phyloP scores from a whole-genome alignment of 2,329 filamentous ascomycete species.

The Hyphodiscus sp. region DNA sequence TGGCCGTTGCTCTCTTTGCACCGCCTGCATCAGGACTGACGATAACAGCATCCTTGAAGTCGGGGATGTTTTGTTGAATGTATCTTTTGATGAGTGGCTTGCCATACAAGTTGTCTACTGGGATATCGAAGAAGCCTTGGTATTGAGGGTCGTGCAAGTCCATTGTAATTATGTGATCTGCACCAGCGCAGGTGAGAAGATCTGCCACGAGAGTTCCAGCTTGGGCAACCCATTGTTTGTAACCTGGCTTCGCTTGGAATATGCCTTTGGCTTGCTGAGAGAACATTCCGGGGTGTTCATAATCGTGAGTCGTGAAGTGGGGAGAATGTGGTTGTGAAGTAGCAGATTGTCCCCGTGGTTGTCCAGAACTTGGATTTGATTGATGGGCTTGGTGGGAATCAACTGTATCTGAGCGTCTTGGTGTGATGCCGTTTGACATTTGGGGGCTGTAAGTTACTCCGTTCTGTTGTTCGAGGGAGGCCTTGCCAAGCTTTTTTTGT shows the following conservation, averaged over 20 bases:
- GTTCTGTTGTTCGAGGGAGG: constrained; percentile 54
- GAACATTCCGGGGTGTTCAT: constrained; percentile 50
- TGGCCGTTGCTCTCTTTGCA: constrained; percentile 90
- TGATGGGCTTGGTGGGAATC: constrained; percentile 31
- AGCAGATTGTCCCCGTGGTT: constrained; percentile 19
- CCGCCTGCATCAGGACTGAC: constrained; percentile 95
- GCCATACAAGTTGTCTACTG: constrained; percentile 94
- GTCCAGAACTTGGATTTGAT: constrained; percentile 13
- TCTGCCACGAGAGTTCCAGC: constrained; percentile 93
- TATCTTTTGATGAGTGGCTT: constrained; percentile 65
- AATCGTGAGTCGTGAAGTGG: constrained; percentile 56
- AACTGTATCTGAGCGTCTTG: constrained; percentile 33
- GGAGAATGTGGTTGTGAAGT: constrained; percentile 18
- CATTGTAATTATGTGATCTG: constrained; percentile 97
- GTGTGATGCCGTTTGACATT: constrained; percentile 32
- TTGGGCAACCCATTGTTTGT: constrained; percentile 98
- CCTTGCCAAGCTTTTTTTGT: constrained; percentile 66
- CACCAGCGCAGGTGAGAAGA: constrained; percentile 87
- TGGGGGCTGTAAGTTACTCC: constrained; percentile 26
- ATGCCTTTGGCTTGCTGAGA: constrained; percentile 46
- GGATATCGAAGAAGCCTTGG: constrained; percentile 98
- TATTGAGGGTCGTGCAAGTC: constrained; percentile 95
- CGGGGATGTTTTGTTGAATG: constrained; percentile 70
- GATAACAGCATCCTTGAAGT: constrained; percentile 80
- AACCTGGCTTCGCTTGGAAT: constrained; percentile 80